phyloP scores from a whole-genome alignment of 192 early-diverging fungal genomes.

The Entomortierella chlamydospora region DNA sequence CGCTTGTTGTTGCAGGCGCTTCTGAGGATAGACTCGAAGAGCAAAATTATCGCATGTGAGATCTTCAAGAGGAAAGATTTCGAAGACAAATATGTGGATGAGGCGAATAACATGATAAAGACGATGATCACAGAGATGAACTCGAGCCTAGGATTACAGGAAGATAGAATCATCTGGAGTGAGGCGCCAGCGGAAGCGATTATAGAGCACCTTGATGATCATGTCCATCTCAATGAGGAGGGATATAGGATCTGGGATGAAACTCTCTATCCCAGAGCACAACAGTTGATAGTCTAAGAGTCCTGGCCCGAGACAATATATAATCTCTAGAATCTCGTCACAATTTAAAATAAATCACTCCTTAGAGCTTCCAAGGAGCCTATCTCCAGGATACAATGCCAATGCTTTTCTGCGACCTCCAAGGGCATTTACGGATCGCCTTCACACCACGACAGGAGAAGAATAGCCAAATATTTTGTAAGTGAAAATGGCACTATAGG shows the following conservation, averaged over 20 bases:
- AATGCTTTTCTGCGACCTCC: too few relatives aligned
- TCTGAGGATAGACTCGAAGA: not conserved
- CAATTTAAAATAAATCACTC: too few relatives aligned
- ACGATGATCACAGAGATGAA: slow-evolving; percentile 15
- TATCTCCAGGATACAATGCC: too few relatives aligned
- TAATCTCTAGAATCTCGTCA: too few relatives aligned
- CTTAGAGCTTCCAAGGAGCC: too few relatives aligned
- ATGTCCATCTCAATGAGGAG: slow-evolving; percentile 13
- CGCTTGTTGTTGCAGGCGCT: slow-evolving; percentile 15
- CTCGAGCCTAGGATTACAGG: not conserved
- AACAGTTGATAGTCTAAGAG: not conserved
- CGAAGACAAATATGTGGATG: slow-evolving; percentile 11
- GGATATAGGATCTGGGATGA: slow-evolving; percentile 11
- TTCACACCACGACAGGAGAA: too few relatives aligned
- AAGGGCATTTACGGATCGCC: too few relatives aligned
- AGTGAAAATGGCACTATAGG: too few relatives aligned
- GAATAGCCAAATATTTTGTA: too few relatives aligned
- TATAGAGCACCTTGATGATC: slow-evolving; percentile 9
- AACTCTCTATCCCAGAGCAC: not conserved
- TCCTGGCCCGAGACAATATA: too few relatives aligned
- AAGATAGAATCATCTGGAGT: slow-evolving; percentile 8
- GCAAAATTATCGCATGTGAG: slow-evolving; percentile 10
- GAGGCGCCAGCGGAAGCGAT: slow-evolving; percentile 3
- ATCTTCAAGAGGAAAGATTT: slow-evolving; percentile 19
- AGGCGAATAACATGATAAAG: slow-evolving; percentile 12